Evolutionary conservation across 768 basidiomycete genomes (phyloP).

Genomic region (Lentinula sp.): DNA sequence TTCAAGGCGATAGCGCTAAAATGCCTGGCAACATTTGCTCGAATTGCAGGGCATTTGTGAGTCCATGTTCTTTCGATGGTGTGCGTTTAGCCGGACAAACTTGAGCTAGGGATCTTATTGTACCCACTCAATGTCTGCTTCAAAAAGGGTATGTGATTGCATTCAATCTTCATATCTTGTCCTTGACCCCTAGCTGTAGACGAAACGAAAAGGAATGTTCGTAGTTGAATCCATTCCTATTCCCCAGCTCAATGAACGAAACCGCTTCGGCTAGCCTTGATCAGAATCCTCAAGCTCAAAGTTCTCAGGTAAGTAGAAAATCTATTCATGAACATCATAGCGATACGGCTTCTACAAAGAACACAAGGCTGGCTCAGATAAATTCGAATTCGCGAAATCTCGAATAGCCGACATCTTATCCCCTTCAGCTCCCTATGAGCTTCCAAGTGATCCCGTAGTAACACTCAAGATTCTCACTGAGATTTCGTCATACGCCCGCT

Average conservation of each 20-base stretch:
- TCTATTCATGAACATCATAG: too few relatives aligned
- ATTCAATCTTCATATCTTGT: neutral
- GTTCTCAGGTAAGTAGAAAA: neutral
- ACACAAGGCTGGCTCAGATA: constrained; percentile 10
- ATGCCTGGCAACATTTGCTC: constrained; percentile 32
- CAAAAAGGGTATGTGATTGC: neutral
- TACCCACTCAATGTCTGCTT: neutral
- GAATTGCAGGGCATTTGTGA: constrained; percentile 29
- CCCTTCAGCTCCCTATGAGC: neutral
- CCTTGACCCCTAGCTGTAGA: neutral
- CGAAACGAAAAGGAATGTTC: neutral
- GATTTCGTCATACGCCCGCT: neutral
- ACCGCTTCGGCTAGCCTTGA: neutral
- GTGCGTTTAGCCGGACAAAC: too few relatives aligned
- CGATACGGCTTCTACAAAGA: neutral
- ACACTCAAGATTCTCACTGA: neutral
- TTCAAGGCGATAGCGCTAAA: constrained; percentile 36
- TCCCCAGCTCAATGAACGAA: neutral
- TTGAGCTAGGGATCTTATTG: constrained; percentile 9
- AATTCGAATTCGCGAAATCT: neutral
- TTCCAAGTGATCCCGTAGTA: neutral
- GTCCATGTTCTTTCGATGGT: constrained; percentile 21
- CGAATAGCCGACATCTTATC: neutral
- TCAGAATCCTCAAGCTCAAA: neutral
- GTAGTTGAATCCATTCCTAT: neutral